Percentiles rank a stretch among this genome's conserved stretches.
Evolutionary conservation across 108 stramenopile species (phyloP).

Genomic region (Discostella stelligeroides): DNA sequence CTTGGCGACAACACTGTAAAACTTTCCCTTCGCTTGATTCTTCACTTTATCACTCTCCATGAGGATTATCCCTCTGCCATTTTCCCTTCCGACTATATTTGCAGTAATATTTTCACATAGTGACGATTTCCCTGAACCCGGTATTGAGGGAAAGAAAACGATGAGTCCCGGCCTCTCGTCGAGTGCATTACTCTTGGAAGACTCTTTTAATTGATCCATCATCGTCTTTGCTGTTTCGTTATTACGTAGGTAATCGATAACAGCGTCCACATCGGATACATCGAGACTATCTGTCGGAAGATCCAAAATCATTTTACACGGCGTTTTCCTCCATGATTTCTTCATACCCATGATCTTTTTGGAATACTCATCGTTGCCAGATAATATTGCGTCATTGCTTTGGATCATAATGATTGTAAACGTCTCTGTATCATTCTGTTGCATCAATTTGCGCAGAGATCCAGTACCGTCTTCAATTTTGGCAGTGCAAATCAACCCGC

Average conservation of each 20-base stretch:
- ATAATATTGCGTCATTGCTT: constrained; percentile 19
- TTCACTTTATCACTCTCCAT: constrained; percentile 56
- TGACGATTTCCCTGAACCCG: constrained; percentile 85
- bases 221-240: constrained; percentile 9
- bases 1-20: constrained; percentile 44
- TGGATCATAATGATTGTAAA: constrained; percentile 41
- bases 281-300: constrained; percentile 19
- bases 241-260: constrained; percentile 8
- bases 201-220: constrained; percentile 16
- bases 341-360: constrained; percentile 31
- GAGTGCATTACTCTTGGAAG: not conserved
- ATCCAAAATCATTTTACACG: constrained; percentile 38
- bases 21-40: constrained; percentile 57
- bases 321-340: constrained; percentile 34
- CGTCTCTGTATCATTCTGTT: constrained; percentile 31
- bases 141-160: constrained; percentile 81
- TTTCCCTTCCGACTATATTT: constrained; percentile 2
- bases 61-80: constrained; percentile 30
- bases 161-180: constrained; percentile 56
- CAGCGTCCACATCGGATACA: not conserved
- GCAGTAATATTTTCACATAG: constrained; percentile 39
- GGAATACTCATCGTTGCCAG: constrained; percentile 28
- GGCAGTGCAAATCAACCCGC: constrained; percentile 32
- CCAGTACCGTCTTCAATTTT: constrained; percentile 24
- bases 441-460: constrained; percentile 12